Percentiles rank a stretch among this genome's conserved stretches.
Evolutionary conservation across 495 filamentous ascomycete genomes (phyloP).

Genomic region (Podospora didyma): DNA sequence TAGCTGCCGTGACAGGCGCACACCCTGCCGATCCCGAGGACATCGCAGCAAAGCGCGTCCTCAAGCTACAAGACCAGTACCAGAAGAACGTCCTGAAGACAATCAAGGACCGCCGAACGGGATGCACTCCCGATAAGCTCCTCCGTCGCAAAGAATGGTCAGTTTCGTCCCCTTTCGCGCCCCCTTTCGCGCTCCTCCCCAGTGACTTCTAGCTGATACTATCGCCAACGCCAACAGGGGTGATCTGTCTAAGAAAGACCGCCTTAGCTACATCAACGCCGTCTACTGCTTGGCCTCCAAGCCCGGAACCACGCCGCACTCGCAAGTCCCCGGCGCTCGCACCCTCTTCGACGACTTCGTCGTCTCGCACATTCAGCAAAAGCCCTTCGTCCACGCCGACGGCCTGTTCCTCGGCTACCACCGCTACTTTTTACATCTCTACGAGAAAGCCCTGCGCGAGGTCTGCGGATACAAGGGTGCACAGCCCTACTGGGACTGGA

Average conservation of each 20-base stretch:
- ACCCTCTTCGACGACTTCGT: conserved; percentile 49
- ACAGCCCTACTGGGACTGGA: conserved; percentile 22
- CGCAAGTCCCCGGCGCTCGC: conserved; percentile 35
- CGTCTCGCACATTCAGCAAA: conserved; percentile 35
- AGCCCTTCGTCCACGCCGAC: conserved; percentile 12
- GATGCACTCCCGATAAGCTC: neutral
- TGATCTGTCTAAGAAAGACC: neutral
- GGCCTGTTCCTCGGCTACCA: conserved; percentile 57
- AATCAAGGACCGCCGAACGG: neutral
- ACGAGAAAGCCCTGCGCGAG: conserved; percentile 59
- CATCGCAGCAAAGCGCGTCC: neutral
- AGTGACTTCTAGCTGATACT: too few species aligned
- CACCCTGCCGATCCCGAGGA: neutral
- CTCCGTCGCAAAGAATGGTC: conserved; percentile 2
- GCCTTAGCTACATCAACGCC: conserved; percentile 37
- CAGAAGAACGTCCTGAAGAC: neutral
- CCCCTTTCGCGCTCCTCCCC: neutral
- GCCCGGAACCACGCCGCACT: conserved; percentile 18
- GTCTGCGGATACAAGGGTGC: conserved; percentile 62
- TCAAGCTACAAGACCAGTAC: neutral
- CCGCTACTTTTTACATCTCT: conserved; percentile 57
- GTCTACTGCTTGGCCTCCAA: conserved; percentile 38
- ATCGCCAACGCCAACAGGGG: neutral
- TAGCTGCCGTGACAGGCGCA: neutral
- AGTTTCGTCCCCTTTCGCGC: too few species aligned